These are phyloP conservation scores for Quercus variabilis DNA, from an alignment of 306 rosid species.

Conservation along the genomic window DNA sequence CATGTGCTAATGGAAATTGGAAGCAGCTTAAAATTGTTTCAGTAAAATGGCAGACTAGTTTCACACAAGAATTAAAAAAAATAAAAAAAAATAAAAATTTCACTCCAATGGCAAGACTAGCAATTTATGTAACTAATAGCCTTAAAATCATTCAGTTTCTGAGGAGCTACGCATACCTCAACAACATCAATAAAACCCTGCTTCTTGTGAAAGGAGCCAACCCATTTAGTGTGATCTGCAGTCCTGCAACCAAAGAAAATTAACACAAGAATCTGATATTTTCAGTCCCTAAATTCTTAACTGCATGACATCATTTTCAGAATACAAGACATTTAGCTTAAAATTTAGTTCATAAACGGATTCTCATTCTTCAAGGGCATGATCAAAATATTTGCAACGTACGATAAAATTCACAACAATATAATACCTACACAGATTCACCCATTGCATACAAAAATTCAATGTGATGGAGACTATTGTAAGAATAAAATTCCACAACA, in stretches of 20 bases:
- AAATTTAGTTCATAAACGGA: neutral
- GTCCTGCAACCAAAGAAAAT: conserved; percentile 22
- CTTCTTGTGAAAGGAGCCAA: conserved; percentile 48
- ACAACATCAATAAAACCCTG: conserved; percentile 55
- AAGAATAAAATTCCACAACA: neutral
- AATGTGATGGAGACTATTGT: neutral
- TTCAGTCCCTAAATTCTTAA: neutral
- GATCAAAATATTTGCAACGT: neutral
- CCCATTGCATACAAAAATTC: neutral
- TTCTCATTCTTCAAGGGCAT: neutral
- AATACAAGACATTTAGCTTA: neutral
- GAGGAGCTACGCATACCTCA: conserved; percentile 35
- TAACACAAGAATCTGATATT: neutral
- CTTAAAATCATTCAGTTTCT: neutral
- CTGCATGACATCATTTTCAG: neutral
- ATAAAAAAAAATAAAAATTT: neutral
- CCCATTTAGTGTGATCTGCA: conserved; percentile 60
- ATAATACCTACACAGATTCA: neutral
- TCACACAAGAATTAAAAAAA: neutral
- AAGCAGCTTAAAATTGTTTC: no score
- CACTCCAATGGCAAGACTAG: conserved; percentile 3
- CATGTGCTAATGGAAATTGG: no score
- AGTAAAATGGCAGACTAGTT: no score
- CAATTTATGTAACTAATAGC: neutral
- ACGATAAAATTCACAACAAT: neutral